phyloP scores from a whole-genome alignment of 2,329 filamentous ascomycete genomes.

The Alternaria rosae region DNA sequence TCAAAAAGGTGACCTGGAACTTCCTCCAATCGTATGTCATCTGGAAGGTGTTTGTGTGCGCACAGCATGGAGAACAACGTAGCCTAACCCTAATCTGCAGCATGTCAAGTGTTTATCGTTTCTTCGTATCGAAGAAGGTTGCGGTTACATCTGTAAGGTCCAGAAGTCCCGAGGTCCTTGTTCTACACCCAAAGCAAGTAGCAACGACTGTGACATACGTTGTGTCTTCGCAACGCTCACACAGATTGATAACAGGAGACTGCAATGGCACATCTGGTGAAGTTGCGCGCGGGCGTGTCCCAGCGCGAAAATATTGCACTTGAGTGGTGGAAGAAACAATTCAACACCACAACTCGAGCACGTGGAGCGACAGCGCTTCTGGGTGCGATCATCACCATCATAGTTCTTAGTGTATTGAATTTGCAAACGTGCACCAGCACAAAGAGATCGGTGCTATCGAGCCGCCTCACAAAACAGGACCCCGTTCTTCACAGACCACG shows the following conservation, averaged over 20 bases:
- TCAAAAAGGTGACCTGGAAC: constrained; percentile 8
- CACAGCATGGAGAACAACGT: not conserved
- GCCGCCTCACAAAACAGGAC: not conserved
- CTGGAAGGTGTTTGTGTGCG: not conserved
- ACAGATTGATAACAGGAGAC: not conserved
- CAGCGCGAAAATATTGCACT: not conserved
- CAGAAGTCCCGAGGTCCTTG: not conserved
- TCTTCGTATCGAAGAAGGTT: not conserved
- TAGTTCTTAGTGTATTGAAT: not conserved
- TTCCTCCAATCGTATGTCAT: constrained; percentile 7
- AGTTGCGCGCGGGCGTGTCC: not conserved
- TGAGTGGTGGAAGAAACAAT: constrained; percentile 4
- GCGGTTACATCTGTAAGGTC: not conserved
- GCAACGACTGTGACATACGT: not conserved
- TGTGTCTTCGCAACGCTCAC: not conserved
- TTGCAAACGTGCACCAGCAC: not conserved
- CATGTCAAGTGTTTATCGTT: not conserved
- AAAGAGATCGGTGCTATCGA: not conserved
- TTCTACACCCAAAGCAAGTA: not conserved
- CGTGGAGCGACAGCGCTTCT: not conserved
- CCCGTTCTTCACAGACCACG: not conserved
- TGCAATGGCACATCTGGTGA: not conserved
- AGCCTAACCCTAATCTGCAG: not conserved
- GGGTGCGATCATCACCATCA: constrained; percentile 1
- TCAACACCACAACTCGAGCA: not conserved